Base-by-base conservation (phyloP, 139 green algal species). In the Chlamydomonas sp. region DNA sequence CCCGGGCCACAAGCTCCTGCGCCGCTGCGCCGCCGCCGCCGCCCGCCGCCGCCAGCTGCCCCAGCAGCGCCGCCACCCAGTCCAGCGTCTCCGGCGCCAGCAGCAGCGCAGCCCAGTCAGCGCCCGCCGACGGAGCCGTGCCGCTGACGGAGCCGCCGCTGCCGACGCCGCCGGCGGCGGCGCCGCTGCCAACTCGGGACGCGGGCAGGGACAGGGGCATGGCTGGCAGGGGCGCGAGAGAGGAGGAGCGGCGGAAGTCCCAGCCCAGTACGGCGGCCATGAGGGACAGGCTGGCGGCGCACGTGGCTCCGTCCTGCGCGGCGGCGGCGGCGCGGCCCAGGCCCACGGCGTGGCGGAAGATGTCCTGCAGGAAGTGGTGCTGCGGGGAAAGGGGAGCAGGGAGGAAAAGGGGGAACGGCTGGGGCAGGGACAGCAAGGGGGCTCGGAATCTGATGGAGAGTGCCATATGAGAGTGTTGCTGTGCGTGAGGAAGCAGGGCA, bases 181-280 rank as follows among this genome's bases (percentile, higher is more conserved):
- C 69, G 69, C 69, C 58, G 60, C 58, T 18, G 69, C 68, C 80
- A 6, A 0, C 15, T 59, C 80, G 64, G 12, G 31, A n/a, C 69
- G 17, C 4, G 17, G 7, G 17, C 2, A 20, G 17, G 69, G 17
- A 49, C 31, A 49, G 17, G 6, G 6, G 17, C 7, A 57, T 5
- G n/a, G 71, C 71, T 2, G 31, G 18, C 31, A 61, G 15, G 16
- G 49, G 63, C 3, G 63, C 7, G 63, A 63, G 18, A 31, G 78
- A 62, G 78, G 78, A 3, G 57, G 58, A 72, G 57, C 81, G 81
- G 17, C 69, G 68, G 90, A 98, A 98, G 68, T 97, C 94, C 96
- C 96, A 98, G 4, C 75, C 61, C 16, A 98, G 90, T 1, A 97
- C 80, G 10, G 93, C 84, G 2, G 88, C 88, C 85, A 98, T 90